Base-by-base conservation (phyloP, 2,329 filamentous ascomycete genomes). In the Drechslerella stenobrocha region DNA sequence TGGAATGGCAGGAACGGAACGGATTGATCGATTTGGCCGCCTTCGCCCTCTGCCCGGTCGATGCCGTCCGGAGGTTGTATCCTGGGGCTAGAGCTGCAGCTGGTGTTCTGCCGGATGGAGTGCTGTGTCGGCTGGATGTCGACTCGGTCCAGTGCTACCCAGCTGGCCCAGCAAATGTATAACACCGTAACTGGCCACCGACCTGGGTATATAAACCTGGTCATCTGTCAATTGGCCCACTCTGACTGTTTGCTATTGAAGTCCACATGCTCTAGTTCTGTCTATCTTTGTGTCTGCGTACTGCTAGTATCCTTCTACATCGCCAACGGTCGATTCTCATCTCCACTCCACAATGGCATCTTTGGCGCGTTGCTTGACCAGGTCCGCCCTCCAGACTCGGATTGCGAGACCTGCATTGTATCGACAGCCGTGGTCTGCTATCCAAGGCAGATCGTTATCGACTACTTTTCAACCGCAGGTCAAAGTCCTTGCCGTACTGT, bases 401-500 rank as follows among this genome's bases (percentile, higher is more conserved):
- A 53, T 59, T 59, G 55, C 30, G 28, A 55, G 44, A 28, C 50
- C 55, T n/a, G 55, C 63, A 26, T 53, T 50, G 5, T 30, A 30
- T 37, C 50, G 63, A 48, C 53, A 37, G 48, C 48, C 55, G 23
- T 30, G 58, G 42, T 47, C 40, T 1, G 20, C 50, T 15, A 22
- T 66, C 45, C 61, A 66, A 53, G 59, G 50, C 55, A 67, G 70
- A 67, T 53, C 45, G 70, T 71, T 74, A 50, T 73, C 73, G 42
- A 70, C 71, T n/a, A 73, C 71, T 60, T 71, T 70, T 56, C 70
- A 73, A 53, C 71, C 71, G 35, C 72, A 73, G 71, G 72, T 73
- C 24, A 74, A 74, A 69, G 72, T 74, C 51, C 71, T 74, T 30
- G 70, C 72, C 51, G 73, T 74, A 11, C 70, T 74, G 42, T 74